Percentiles rank a stretch among this genome's conserved stretches.
These are phyloP conservation scores for Fomitiporia mediterranea DNA, from an alignment of 1,284 basidiomycete species.

Conservation along the genomic window DNA sequence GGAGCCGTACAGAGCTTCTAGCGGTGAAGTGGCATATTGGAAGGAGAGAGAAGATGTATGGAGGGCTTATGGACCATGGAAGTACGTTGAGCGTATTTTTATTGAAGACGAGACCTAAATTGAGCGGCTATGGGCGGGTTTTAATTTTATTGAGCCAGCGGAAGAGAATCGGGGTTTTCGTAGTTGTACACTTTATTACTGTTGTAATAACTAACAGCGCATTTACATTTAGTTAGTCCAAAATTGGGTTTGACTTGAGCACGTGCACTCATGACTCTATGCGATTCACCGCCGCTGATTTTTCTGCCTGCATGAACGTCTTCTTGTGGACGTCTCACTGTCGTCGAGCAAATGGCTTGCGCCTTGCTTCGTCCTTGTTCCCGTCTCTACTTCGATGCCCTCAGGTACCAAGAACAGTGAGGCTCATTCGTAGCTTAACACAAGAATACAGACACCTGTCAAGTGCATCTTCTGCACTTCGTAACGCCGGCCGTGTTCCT, in stretches of 20 bases:
- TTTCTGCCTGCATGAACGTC: slow-evolving; percentile 6
- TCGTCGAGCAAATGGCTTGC: not conserved
- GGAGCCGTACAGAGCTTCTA: slow-evolving; percentile 56
- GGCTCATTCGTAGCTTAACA: not conserved
- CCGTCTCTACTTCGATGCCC: not conserved
- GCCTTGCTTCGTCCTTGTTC: not conserved
- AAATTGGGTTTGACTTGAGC: not conserved
- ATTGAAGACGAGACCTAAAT: slow-evolving; percentile 49
- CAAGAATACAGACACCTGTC: no score
- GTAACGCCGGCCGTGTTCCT: slow-evolving; percentile 8
- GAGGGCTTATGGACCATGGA: slow-evolving; percentile 50
- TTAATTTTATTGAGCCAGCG: not conserved
- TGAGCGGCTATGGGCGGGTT: not conserved
- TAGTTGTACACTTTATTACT: not conserved
- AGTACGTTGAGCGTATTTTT: slow-evolving; percentile 76
- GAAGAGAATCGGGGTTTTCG: not conserved
- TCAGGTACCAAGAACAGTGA: not conserved
- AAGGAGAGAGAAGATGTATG: slow-evolving; percentile 68
- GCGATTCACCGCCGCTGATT: not conserved
- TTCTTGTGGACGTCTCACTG: slow-evolving; percentile 9
- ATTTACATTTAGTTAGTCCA: not conserved
- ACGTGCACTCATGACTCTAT: not conserved
- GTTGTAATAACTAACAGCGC: no score
- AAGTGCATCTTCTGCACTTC: not conserved
- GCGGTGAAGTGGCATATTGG: slow-evolving; percentile 77